phyloP scores from a whole-genome alignment of 208 protist species.

The Leishmania martiniquensis region DNA sequence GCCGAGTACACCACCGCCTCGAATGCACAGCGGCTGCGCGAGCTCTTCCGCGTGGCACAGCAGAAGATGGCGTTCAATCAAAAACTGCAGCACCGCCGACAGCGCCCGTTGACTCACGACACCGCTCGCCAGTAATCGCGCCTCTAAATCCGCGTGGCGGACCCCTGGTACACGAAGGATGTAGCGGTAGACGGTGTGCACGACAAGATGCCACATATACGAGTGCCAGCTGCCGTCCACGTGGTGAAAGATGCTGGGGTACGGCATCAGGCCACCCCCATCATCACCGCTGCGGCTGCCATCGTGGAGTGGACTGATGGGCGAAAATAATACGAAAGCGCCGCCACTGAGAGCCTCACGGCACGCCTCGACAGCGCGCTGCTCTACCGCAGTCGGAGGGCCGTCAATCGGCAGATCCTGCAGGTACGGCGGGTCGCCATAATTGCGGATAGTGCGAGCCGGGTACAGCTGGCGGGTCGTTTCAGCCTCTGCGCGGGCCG shows the following conservation, averaged over 20 bases:
- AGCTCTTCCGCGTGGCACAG: constrained; percentile 21
- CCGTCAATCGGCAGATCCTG: constrained; percentile 49
- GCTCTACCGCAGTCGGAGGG: constrained; percentile 38
- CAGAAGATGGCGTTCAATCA: constrained; percentile 38
- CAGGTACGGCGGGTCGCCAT: constrained; percentile 20
- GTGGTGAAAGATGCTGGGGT: constrained; percentile 88
- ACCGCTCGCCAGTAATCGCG: constrained; percentile 40
- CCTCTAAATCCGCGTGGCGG: constrained; percentile 41
- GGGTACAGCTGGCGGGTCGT: constrained; percentile 43
- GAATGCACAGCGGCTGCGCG: not conserved
- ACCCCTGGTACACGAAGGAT: constrained; percentile 67
- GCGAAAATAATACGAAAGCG: constrained; percentile 6
- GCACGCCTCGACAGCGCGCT: constrained; percentile 27
- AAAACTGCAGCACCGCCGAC: constrained; percentile 48
- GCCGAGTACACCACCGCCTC: constrained; percentile 8
- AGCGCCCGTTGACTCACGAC: constrained; percentile 57
- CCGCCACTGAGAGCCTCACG: constrained; percentile 2
- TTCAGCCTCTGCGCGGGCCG: constrained; percentile 16
- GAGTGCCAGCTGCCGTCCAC: constrained; percentile 80
- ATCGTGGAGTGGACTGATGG: not conserved
- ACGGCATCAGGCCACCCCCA: constrained; percentile 23
- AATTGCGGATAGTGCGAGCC: constrained; percentile 25
- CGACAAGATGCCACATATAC: constrained; percentile 76
- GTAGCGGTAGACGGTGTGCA: constrained; percentile 57
- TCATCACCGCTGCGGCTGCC: not conserved